Conservation (phyloP, 305 asterid genomes). For the Lippia alba region DNA sequence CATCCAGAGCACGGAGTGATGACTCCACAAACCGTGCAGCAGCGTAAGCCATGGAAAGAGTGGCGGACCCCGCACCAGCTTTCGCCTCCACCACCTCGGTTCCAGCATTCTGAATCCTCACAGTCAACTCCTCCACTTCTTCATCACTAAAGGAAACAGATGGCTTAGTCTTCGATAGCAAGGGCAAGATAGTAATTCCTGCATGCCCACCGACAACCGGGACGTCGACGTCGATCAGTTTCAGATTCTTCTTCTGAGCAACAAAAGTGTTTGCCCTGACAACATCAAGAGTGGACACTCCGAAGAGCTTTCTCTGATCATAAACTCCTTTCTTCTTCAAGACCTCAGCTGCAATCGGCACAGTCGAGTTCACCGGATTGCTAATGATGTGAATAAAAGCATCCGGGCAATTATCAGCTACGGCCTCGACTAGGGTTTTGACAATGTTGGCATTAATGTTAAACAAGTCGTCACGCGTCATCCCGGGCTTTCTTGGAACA, state of each 20-base stretch:
- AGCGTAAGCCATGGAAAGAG: slow-evolving; percentile 79
- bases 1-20: slow-evolving; percentile 82
- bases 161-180: slow-evolving; percentile 66
- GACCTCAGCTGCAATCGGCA: slow-evolving; percentile 76
- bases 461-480: slow-evolving; percentile 78
- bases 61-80: slow-evolving; percentile 80
- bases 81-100: slow-evolving; percentile 82
- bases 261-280: slow-evolving; percentile 74
- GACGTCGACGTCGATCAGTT: slow-evolving; percentile 70
- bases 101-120: slow-evolving; percentile 78
- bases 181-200: slow-evolving; percentile 68
- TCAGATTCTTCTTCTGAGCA: slow-evolving; percentile 61
- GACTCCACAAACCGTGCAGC: slow-evolving; percentile 80
- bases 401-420: slow-evolving; percentile 72
- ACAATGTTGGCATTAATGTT: slow-evolving; percentile 75
- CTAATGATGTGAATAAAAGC: slow-evolving; percentile 77
- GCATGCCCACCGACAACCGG: slow-evolving; percentile 79
- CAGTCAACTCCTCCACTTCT: slow-evolving; percentile 58
- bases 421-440: slow-evolving; percentile 63
- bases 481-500: slow-evolving; percentile 73
- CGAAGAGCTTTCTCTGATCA: slow-evolving; percentile 68
- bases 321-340: slow-evolving; percentile 69
- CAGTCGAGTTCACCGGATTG: slow-evolving; percentile 74
- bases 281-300: slow-evolving; percentile 71
- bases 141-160: slow-evolving; percentile 50